phyloP scores from a whole-genome alignment of 116 monocot genomes.

The Thalassia testudinum region DNA sequence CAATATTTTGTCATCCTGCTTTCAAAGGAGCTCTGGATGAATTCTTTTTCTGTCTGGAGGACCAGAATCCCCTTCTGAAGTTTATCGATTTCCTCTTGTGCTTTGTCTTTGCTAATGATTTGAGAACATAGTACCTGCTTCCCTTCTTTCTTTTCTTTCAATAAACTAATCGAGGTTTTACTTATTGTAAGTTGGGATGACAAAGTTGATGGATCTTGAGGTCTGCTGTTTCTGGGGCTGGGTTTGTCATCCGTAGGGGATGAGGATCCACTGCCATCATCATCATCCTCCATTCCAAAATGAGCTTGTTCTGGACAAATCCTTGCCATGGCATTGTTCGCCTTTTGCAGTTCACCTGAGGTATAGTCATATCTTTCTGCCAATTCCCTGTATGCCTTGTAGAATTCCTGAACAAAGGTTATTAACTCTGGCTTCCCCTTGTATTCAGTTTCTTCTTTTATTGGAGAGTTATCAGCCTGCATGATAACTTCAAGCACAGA shows the following conservation, averaged over 20 bases:
- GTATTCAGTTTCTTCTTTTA: constrained; percentile 66
- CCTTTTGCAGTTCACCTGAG: constrained; percentile 73
- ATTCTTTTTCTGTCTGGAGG: constrained; percentile 75
- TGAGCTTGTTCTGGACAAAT: constrained; percentile 60
- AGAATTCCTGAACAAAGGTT: constrained; percentile 48
- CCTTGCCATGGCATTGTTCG: constrained; percentile 62
- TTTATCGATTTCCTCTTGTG: constrained; percentile 46
- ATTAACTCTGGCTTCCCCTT: constrained; percentile 57
- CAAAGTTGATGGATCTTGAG: too few species aligned
- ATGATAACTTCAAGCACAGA: too few species aligned
- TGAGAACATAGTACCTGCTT: too few species aligned
- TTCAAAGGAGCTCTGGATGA: constrained; percentile 55
- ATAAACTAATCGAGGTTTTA: too few species aligned
- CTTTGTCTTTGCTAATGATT: constrained; percentile 9
- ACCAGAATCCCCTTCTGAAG: constrained; percentile 63
- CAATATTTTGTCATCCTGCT: constrained; percentile 39
- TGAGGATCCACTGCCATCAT: constrained; percentile 8
- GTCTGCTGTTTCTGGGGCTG: too few species aligned
- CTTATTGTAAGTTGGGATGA: too few species aligned
- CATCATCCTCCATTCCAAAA: constrained; percentile 37
- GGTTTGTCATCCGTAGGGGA: too few species aligned
- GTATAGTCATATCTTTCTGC: constrained; percentile 67
- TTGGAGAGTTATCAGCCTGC: constrained; percentile 50
- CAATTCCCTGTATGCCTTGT: constrained; percentile 48
- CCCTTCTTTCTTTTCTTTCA: too few species aligned